These are phyloP conservation scores for Babesia sp. DNA, from an alignment of 169 alveolate genomes.

Conservation along the genomic window DNA sequence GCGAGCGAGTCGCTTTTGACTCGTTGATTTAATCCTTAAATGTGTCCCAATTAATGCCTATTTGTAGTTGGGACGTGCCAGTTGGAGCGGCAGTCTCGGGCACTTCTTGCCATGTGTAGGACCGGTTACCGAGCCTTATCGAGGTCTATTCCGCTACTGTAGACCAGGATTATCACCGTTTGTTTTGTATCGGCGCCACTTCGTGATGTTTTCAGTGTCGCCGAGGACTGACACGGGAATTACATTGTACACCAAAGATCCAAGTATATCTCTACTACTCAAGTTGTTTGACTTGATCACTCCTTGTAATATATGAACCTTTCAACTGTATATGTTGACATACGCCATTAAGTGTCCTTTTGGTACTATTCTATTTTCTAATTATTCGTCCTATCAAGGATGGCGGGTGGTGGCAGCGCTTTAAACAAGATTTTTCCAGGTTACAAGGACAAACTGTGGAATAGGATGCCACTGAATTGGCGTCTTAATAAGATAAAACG, in stretches of 20 bases:
- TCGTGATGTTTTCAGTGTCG: too few species aligned
- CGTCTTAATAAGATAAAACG: slow-evolving; percentile 65
- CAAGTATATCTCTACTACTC: not conserved
- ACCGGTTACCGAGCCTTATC: not conserved
- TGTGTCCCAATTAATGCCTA: not conserved
- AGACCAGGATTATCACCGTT: not conserved
- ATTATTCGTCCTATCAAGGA: not conserved
- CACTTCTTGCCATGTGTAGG: not conserved
- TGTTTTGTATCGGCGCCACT: too few species aligned
- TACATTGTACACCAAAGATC: not conserved
- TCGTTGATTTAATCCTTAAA: not conserved
- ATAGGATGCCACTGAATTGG: slow-evolving; percentile 80
- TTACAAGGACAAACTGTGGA: slow-evolving; percentile 84
- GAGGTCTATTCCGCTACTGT: not conserved
- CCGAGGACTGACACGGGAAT: too few species aligned
- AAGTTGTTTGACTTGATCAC: not conserved
- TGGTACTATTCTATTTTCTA: not conserved
- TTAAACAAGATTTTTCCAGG: slow-evolving; percentile 84
- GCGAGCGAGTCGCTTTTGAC: not conserved
- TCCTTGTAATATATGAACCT: not conserved
- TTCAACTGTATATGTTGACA: not conserved
- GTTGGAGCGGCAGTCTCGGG: slow-evolving; percentile 14
- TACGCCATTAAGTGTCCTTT: not conserved
- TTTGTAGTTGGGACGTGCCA: slow-evolving; percentile 1
- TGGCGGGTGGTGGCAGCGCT: slow-evolving; percentile 83